Base-by-base conservation (phyloP, 2,329 filamentous ascomycete genomes). In the Cercospora citrullina region DNA sequence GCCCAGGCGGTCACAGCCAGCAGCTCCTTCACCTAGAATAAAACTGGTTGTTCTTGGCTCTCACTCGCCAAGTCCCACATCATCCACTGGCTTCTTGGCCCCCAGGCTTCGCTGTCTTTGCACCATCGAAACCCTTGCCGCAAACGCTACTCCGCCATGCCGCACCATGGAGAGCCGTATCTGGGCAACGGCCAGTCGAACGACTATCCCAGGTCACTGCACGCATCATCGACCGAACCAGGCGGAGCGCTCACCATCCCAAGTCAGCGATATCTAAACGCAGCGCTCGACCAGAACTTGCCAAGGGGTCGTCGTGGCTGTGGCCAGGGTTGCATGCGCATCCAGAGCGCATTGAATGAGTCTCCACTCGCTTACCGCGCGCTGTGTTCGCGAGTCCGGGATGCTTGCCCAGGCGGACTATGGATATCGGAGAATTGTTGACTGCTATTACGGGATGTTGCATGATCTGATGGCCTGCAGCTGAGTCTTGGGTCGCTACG, bases 141-240 rank as follows among this genome's bases (percentile, higher is more conserved):
- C 59, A 55, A 60, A 21, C 14, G 30, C 58, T 21, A 33, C 58
- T 45, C 61, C 60, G 68, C 68, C 68, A 62, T 65, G 68, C 68
- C 68, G 68, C 68, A 69, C 31, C 53, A 65, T 69, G 68, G 68
- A 69, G 65, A 69, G 65, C 68, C 68, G 68, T 45, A 62, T 58
- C 68, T 67, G 65, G 68, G 68, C 68, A 64, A 60, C 16, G 26
- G 55, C 14, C 6, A 23, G 21, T 33, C 53, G 23, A 30, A 60
- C 61, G 42, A 36, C 14, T 30, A 36, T 33, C 57, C 23, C 48
- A 31, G 33, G 51, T 42, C 31, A 21, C 42, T 55, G 53, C 53
- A 48, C 62, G 62, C 62, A 64, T 64, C 33, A 59, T 57, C 39
- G 31, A 53, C 36, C 21, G 14, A 42, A 21, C 62, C 30, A 57